These are phyloP conservation scores for Cubamyces sp. DNA, from an alignment of 768 basidiomycete genomes.

Conservation along the genomic window DNA sequence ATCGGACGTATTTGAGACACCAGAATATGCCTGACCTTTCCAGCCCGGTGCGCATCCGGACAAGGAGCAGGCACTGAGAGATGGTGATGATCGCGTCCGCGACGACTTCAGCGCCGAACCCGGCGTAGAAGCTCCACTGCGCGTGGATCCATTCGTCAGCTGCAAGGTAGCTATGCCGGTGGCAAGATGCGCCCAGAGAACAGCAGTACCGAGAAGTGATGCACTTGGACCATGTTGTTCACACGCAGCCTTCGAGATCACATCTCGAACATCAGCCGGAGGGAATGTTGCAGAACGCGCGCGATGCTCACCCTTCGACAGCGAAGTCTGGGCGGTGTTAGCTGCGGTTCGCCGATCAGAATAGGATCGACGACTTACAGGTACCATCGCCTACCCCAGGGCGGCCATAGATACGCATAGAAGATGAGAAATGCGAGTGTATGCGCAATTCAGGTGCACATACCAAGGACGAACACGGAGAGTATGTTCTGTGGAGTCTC, in stretches of 20 bases:
- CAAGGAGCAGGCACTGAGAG: conserved; percentile 21
- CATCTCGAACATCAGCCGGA: too few relatives aligned
- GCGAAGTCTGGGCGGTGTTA: background rate
- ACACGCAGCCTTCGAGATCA: background rate
- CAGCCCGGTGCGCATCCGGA: conserved; percentile 20
- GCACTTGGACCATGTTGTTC: conserved; percentile 1
- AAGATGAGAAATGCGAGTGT: background rate
- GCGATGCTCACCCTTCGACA: background rate
- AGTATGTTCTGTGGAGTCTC: background rate
- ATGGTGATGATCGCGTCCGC: conserved; percentile 21
- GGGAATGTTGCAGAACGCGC: background rate
- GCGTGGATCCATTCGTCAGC: background rate
- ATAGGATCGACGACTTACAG: conserved; percentile 1
- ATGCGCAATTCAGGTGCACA: background rate
- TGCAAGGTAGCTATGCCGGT: background rate
- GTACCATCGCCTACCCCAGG: background rate
- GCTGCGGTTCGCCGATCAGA: background rate
- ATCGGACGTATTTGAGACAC: too few relatives aligned
- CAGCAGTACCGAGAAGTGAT: conserved; percentile 2
- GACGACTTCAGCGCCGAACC: conserved; percentile 21
- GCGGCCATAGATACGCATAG: background rate
- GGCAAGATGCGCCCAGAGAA: background rate
- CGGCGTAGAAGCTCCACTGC: conserved; percentile 29
- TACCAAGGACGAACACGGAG: conserved; percentile 9
- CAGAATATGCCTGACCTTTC: conserved; percentile 5